Evolutionary conservation across 2,329 filamentous ascomycete species (phyloP), one percentile per base, ranked within the genome.

Genomic region (Lomentospora prolificans): DNA sequence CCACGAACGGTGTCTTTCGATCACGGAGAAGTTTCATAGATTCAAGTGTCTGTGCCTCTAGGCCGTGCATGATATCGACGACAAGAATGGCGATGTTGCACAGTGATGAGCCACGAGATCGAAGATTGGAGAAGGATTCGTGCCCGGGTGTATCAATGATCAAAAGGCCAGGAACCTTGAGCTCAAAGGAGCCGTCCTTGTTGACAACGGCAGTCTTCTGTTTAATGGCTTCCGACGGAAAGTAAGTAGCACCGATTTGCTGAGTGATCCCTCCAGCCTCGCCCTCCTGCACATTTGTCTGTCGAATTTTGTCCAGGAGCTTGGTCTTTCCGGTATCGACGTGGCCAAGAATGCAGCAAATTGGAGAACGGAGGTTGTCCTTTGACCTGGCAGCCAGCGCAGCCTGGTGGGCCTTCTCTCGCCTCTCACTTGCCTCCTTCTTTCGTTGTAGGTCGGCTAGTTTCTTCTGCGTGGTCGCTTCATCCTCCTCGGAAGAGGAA

Each of bases 281-380:
- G 66, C 94, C 94, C 74, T 97, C 94, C 69, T 99, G 95, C 33
- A 99, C 94, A 68, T 99, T 97, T 57, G 94, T 97, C 72, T 96
- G 90, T 66, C 94, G 88, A 67, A 99, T 89, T 77, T 99, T 99
- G 78, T 99, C 94, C 57, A 99, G 81, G 60, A 99, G 78, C 76
- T 97, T 99, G n/a, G 94, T 99, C 78, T 99, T 99, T 70, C 94
- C 94, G 50, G 95, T 99, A 85, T 99, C 94, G 82, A 99, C 94
- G 82, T 99, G 94, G 66, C 94, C 94, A 61, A 99, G 84, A 81
- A 99, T 99, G 86, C 92, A 97, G 80, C 94, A 97, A 73, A 99
- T 99, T 55, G 94, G 94, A 41, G 94, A 97, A 57, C 94, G 90
- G 57, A 99, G 82, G 72, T 99, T 86, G 69, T 99, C 91, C 72